Evolutionary conservation across 148 eudicot species (phyloP).

Genomic region (Polygonum maritimum): DNA sequence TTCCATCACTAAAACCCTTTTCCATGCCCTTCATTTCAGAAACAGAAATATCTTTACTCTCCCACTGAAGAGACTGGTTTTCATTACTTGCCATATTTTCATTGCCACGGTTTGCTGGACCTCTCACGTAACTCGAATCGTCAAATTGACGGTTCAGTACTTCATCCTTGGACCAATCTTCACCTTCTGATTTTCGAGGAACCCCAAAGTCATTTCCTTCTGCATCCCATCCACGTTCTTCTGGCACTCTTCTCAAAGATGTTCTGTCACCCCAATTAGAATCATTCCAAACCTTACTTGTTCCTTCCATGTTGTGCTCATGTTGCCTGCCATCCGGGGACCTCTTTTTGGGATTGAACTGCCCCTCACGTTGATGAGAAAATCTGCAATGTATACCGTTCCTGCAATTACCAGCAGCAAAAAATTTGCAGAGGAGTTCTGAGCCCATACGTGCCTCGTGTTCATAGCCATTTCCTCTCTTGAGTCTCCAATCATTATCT

Average conservation of each 20-base stretch:
- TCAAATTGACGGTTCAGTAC: slow-evolving; percentile 16
- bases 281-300: slow-evolving; percentile 27
- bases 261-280: slow-evolving; percentile 25
- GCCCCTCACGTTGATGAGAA: slow-evolving; percentile 26
- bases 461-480: slow-evolving; percentile 21
- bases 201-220: slow-evolving; percentile 15
- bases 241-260: slow-evolving; percentile 11
- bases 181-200: slow-evolving; percentile 18
- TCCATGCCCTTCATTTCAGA: slow-evolving; percentile 19
- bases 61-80: slow-evolving; percentile 21
- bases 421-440: slow-evolving; percentile 28
- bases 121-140: slow-evolving; percentile 21
- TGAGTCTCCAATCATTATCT: slow-evolving; percentile 16
- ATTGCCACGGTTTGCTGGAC: slow-evolving; percentile 12
- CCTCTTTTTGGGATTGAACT: slow-evolving; percentile 18
- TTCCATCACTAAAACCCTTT: slow-evolving; percentile 18
- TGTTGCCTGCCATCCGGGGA: slow-evolving; percentile 19
- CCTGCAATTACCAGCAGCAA: slow-evolving; percentile 34
- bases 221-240: background rate
- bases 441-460: slow-evolving; percentile 22
- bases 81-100: slow-evolving; percentile 17
- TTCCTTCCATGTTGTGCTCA: slow-evolving; percentile 18
- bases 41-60: slow-evolving; percentile 14
- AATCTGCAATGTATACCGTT: slow-evolving; percentile 34
- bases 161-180: slow-evolving; percentile 18